A percentile compares a stretch with the other conserved stretches of the same genome.
phyloP scores from a whole-genome alignment of 345 rosid species.

The Citrus reticulata region DNA sequence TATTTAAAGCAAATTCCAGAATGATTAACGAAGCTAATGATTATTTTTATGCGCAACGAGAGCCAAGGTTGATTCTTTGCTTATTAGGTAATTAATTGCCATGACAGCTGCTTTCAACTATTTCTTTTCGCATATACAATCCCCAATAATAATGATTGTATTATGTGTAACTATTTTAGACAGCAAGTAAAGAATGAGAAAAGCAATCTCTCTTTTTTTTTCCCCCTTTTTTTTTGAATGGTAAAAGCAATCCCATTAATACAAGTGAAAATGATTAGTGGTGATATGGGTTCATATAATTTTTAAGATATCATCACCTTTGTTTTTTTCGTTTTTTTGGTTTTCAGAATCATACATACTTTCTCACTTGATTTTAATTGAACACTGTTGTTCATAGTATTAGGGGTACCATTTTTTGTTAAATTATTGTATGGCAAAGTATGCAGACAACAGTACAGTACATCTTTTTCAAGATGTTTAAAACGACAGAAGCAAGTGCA shows the following conservation, averaged over 20 bases:
- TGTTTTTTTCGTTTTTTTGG: not conserved
- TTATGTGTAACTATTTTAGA: not conserved
- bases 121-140: not conserved
- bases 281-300: not conserved
- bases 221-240: too few species aligned
- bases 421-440: not conserved
- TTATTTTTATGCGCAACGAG: not conserved
- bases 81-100: conserved; percentile 13
- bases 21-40: conserved; percentile 10
- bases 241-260: not conserved
- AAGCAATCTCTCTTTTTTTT: not conserved
- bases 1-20: conserved; percentile 3
- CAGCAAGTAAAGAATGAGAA: not conserved
- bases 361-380: not conserved
- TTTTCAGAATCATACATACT: too few species aligned
- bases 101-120: conserved; percentile 16
- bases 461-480: not conserved
- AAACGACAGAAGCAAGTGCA: conserved; percentile 10
- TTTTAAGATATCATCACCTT: not conserved
- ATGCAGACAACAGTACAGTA: not conserved
- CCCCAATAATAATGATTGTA: not conserved
- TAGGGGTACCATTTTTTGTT: not conserved
- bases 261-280: not conserved
- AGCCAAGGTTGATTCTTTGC: not conserved
- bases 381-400: not conserved